Conservation (phyloP, 139 green algal genomes). For the Pleodorina starrii region DNA sequence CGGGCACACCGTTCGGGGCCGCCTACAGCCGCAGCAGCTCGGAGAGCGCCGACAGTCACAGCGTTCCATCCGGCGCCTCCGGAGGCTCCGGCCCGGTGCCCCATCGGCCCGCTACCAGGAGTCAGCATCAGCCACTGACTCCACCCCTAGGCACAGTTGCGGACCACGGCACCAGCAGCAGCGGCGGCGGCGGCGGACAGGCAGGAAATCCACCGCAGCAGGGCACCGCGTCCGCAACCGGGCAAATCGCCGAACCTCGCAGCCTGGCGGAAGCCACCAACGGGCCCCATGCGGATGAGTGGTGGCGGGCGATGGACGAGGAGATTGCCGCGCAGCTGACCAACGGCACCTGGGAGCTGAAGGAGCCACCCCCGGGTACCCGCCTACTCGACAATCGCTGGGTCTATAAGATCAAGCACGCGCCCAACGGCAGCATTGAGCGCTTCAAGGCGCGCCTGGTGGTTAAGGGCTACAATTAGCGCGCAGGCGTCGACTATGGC, state of each 20-base stretch:
- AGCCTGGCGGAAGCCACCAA: neutral
- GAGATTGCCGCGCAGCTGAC: neutral
- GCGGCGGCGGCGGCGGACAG: too few relatives aligned
- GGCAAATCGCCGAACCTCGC: neutral
- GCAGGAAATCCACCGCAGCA: too few relatives aligned
- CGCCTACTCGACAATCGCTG: neutral
- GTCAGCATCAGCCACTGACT: neutral
- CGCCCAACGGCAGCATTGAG: neutral
- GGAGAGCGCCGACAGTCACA: neutral
- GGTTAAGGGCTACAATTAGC: neutral
- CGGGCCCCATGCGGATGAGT: neutral
- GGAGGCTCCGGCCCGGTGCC: neutral
- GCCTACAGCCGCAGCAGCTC: neutral
- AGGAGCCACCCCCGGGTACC: too few relatives aligned
- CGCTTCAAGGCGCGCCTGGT: conserved; percentile 38
- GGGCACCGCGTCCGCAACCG: neutral
- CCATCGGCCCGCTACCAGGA: neutral
- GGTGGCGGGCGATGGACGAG: neutral
- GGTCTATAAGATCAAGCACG: neutral
- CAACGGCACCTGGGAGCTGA: neutral
- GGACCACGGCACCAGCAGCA: neutral
- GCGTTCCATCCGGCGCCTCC: neutral
- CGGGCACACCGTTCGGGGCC: neutral
- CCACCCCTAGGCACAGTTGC: neutral
- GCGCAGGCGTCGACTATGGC: neutral